phyloP scores from a whole-genome alignment of 2,329 filamentous ascomycete genomes.

The Fusarium keratoplasticum region DNA sequence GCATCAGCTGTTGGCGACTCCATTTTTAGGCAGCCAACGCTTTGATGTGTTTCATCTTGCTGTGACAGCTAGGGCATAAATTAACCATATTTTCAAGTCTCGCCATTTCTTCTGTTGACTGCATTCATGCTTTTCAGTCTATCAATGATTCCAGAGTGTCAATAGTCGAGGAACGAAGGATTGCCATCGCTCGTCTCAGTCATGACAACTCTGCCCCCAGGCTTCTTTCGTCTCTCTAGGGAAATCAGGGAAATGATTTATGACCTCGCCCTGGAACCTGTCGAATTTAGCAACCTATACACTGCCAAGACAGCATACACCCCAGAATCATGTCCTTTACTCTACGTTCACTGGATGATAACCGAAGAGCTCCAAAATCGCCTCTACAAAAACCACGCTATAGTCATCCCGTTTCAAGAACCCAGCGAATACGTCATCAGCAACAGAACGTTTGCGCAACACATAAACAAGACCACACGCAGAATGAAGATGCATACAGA shows the following conservation, averaged over 20 bases:
- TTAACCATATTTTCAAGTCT: neutral
- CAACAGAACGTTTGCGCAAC: neutral
- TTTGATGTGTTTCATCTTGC: neutral
- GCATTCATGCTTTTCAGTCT: neutral
- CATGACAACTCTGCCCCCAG: neutral
- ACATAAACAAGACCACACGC: neutral
- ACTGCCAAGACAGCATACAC: conserved; percentile 5
- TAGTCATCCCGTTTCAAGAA: conserved; percentile 13
- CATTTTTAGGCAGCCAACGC: neutral
- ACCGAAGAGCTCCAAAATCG: neutral
- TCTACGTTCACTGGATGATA: conserved; percentile 8
- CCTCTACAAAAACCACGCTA: conserved; percentile 3
- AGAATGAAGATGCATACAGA: conserved; percentile 3
- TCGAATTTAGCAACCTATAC: neutral
- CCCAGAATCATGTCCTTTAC: neutral
- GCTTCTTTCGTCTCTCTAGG: conserved; percentile 1
- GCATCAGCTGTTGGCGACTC: neutral
- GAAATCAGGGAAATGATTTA: conserved; percentile 11
- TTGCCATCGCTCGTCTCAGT: neutral
- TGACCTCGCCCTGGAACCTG: neutral
- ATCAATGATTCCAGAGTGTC: neutral
- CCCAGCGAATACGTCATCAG: neutral
- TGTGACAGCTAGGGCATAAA: neutral
- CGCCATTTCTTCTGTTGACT: neutral
- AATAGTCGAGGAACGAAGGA: neutral